These are phyloP conservation scores for Cucurbita argyrosperma DNA, from an alignment of 306 rosid genomes.

Conservation along the genomic window DNA sequence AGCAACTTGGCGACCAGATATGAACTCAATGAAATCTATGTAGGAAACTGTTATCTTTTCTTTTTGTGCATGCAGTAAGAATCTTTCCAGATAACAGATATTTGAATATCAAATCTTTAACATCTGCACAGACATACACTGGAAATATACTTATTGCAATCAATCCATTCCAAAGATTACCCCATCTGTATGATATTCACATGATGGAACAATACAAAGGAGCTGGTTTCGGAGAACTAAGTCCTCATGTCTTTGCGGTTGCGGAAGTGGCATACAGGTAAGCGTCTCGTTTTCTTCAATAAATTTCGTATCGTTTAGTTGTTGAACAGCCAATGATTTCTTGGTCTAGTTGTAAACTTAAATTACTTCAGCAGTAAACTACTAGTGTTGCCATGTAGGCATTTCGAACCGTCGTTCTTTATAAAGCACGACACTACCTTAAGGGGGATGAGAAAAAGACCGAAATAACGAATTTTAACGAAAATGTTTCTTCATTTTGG, in stretches of 20 bases:
- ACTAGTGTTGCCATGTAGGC: not conserved
- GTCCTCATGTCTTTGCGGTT: slow-evolving; percentile 99
- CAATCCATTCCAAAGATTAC: slow-evolving; percentile 98
- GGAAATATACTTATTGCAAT: slow-evolving; percentile 96
- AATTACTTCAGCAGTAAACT: not conserved
- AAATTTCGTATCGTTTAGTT: not conserved
- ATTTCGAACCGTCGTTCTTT: not conserved
- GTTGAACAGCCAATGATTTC: not conserved
- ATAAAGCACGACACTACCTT: not conserved
- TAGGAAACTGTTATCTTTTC: slow-evolving; percentile 27
- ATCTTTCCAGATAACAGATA: slow-evolving; percentile 13
- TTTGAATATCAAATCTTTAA: slow-evolving; percentile 11
- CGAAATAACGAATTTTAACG: not conserved
- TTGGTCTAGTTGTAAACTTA: not conserved
- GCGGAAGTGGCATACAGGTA: slow-evolving; percentile 99
- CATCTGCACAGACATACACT: slow-evolving; percentile 77
- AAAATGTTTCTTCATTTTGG: not conserved
- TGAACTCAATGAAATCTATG: slow-evolving; percentile 97
- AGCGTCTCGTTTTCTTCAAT: not conserved
- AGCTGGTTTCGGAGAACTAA: slow-evolving; percentile 90
- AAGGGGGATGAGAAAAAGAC: not conserved
- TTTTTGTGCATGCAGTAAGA: not conserved
- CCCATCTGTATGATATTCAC: slow-evolving; percentile 85
- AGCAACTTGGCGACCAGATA: slow-evolving; percentile 93
- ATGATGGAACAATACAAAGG: slow-evolving; percentile 99